A percentile compares a stretch with the other conserved stretches of the same genome.
Evolutionary conservation across 2,329 filamentous ascomycete species (phyloP).

Genomic region (Aspergillus awamori): DNA sequence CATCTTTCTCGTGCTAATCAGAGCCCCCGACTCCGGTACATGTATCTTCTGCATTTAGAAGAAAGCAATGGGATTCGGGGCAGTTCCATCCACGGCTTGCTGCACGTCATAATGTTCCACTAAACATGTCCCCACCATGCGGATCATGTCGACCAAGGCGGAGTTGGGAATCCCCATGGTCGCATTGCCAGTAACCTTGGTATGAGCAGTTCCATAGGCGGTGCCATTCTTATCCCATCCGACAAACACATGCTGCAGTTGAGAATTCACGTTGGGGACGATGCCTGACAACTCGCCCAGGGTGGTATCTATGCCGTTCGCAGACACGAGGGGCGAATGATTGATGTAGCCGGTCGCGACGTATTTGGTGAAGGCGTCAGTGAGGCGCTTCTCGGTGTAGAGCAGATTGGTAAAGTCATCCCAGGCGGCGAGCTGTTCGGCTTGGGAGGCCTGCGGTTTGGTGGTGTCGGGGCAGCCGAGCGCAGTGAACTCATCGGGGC

Average conservation of each 20-base stretch:
- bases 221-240: conserved; percentile 5
- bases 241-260: conserved; percentile 6
- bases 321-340: conserved; percentile 1
- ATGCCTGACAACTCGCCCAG: background rate
- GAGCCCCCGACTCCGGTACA: no score
- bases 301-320: background rate
- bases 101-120: conserved; percentile 13
- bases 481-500: background rate
- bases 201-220: conserved; percentile 2
- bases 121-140: conserved; percentile 11
- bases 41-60: background rate
- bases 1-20: no score
- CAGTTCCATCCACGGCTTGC: background rate
- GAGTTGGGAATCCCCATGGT: background rate
- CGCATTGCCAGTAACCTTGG: background rate
- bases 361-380: background rate
- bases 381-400: conserved; percentile 1
- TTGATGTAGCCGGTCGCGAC: conserved; percentile 10
- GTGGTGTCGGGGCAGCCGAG: conserved; percentile 11
- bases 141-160: conserved; percentile 11
- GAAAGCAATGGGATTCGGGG: conserved; percentile 8
- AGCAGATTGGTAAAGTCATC: background rate
- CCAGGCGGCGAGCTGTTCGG: conserved; percentile 8
- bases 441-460: background rate
- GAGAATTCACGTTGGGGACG: background rate